These are phyloP conservation scores for Magnaporthales sp. DNA, from an alignment of 2,329 filamentous ascomycete species.

Conservation along the genomic window DNA sequence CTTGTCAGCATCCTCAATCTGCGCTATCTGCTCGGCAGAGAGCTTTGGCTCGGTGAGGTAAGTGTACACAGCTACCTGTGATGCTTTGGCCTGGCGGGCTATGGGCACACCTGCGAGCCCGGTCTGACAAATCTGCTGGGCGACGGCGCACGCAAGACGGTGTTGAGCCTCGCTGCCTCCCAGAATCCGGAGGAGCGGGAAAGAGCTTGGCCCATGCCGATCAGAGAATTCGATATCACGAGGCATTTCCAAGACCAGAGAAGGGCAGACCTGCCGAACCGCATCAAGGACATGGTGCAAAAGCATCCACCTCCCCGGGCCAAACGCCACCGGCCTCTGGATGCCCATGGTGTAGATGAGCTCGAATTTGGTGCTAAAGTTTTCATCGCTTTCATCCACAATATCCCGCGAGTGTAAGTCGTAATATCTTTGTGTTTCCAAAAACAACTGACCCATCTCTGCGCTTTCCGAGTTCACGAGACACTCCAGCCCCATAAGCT, in stretches of 20 bases:
- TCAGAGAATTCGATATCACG: constrained; percentile 30
- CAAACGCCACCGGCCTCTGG: constrained; percentile 39
- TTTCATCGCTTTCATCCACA: constrained; percentile 58
- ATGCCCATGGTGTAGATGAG: constrained; percentile 53
- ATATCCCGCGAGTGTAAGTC: constrained; percentile 39
- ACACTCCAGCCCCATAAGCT: constrained; percentile 49
- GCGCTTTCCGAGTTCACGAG: neutral
- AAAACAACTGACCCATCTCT: neutral
- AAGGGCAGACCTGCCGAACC: no score
- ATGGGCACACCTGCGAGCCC: constrained; percentile 18
- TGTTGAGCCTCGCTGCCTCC: constrained; percentile 17
- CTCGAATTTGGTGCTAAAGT: constrained; percentile 51
- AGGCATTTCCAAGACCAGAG: constrained; percentile 25
- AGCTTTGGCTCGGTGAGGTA: constrained; percentile 33
- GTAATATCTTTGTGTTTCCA: constrained; percentile 11
- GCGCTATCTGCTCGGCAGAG: constrained; percentile 17
- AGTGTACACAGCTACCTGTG: constrained; percentile 6
- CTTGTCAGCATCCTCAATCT: constrained; percentile 23
- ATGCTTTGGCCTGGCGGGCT: constrained; percentile 13
- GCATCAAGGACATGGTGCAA: constrained; percentile 41
- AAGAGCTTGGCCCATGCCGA: constrained; percentile 21
- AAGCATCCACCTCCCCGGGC: constrained; percentile 45
- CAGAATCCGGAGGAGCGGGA: constrained; percentile 41
- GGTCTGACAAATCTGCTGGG: constrained; percentile 28
- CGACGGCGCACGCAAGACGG: constrained; percentile 22